These are phyloP conservation scores for Kwoniella botswanensis DNA, from an alignment of 768 basidiomycete species.

Conservation along the genomic window DNA sequence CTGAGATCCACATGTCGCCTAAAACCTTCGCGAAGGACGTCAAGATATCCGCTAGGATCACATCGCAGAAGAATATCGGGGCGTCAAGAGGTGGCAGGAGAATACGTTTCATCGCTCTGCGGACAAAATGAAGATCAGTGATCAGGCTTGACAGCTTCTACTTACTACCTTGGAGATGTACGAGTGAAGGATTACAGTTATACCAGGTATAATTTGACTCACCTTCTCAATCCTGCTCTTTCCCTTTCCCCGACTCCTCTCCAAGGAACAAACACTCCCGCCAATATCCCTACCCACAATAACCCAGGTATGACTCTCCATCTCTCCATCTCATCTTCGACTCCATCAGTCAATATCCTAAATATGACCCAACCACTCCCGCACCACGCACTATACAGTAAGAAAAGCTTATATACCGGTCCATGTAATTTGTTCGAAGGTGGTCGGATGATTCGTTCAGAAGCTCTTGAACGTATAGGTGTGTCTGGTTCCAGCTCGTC, in stretches of 20 bases:
- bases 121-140: not conserved
- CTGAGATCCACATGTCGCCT: slow-evolving; percentile 88
- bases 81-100: slow-evolving; percentile 67
- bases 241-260: slow-evolving; percentile 68
- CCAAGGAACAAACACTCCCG: slow-evolving; percentile 71
- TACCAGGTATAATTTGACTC: slow-evolving; percentile 57
- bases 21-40: slow-evolving; percentile 97
- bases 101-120: slow-evolving; percentile 76
- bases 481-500: slow-evolving; percentile 22
- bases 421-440: slow-evolving; percentile 34
- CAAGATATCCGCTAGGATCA: slow-evolving; percentile 91
- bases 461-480: slow-evolving; percentile 6
- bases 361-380: slow-evolving; percentile 73
- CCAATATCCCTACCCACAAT: slow-evolving; percentile 67
- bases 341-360: slow-evolving; percentile 66
- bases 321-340: slow-evolving; percentile 68
- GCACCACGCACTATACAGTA: slow-evolving; percentile 68
- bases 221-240: slow-evolving; percentile 79
- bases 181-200: not conserved
- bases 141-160: too few species aligned
- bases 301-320: slow-evolving; percentile 68
- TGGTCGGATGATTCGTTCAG: slow-evolving; percentile 25
- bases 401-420: slow-evolving; percentile 69
- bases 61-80: slow-evolving; percentile 83
- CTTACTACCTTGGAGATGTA: too few species aligned